Evolutionary conservation across 2,329 filamentous ascomycete genomes (phyloP).

Genomic region (Truncatella angustata): DNA sequence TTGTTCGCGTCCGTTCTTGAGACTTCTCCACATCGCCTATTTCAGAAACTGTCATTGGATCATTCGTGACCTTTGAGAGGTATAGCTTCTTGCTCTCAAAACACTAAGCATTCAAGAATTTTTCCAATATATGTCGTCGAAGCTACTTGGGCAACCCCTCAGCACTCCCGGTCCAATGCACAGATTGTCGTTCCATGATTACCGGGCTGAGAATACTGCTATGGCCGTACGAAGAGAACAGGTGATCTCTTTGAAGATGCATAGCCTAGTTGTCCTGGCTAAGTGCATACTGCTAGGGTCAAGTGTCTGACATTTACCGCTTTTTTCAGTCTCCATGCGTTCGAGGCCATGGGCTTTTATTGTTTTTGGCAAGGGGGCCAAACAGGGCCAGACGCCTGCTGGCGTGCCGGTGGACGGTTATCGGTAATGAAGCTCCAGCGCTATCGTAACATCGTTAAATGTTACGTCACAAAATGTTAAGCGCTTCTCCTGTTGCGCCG

Average conservation of each 20-base stretch:
- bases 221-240: constrained; percentile 2
- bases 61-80: not conserved
- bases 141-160: too few species aligned
- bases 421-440: constrained; percentile 64
- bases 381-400: not conserved
- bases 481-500: not conserved
- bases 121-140: too few species aligned
- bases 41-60: not conserved
- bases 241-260: not conserved
- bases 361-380: not conserved
- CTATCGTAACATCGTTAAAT: constrained; percentile 73
- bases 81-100: too few species aligned
- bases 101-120: too few species aligned
- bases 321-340: not conserved
- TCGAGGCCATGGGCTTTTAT: not conserved
- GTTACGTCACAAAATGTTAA: constrained; percentile 47
- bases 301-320: not conserved
- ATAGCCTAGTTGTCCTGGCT: constrained; percentile 1
- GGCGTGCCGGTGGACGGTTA: constrained; percentile 29
- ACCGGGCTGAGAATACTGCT: not conserved
- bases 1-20: not conserved
- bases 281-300: not conserved
- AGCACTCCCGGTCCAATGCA: too few species aligned
- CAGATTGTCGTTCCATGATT: not conserved
- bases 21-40: not conserved